Conservation (phyloP, 2,329 filamentous ascomycete genomes). For the Gaeumannomyces sp. region DNA sequence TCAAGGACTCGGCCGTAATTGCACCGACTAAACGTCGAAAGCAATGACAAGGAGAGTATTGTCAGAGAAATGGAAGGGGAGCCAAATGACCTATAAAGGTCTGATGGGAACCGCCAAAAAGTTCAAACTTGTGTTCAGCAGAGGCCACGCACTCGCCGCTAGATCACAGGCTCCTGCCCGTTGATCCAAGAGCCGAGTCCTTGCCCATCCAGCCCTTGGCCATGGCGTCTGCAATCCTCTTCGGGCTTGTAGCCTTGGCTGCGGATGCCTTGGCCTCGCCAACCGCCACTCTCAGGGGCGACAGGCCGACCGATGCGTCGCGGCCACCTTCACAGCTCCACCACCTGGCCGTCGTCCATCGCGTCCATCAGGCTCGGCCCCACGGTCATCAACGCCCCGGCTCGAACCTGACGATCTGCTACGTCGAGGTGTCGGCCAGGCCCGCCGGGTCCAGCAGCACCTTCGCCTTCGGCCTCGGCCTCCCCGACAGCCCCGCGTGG, state of each 20-base stretch:
- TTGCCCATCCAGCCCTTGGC: too few species aligned
- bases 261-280: background rate
- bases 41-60: too few species aligned
- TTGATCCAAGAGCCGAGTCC: too few species aligned
- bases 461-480: slow-evolving; percentile 32
- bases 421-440: slow-evolving; percentile 28
- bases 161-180: too few species aligned
- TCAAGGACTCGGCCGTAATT: too few species aligned
- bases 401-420: slow-evolving; percentile 33
- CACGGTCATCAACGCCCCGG: slow-evolving; percentile 18
- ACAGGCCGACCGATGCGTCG: slow-evolving; percentile 7
- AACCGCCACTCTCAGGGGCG: background rate
- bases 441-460: background rate
- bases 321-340: slow-evolving; percentile 8
- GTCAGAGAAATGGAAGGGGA: too few species aligned
- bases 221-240: too few species aligned
- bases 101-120: too few species aligned
- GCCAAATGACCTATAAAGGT: too few species aligned
- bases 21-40: too few species aligned
- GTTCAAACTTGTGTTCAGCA: too few species aligned
- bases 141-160: too few species aligned
- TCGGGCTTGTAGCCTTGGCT: background rate
- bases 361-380: slow-evolving; percentile 17
- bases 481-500: slow-evolving; percentile 21
- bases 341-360: slow-evolving; percentile 18